Evolutionary conservation across 805 yeast species (phyloP).

Genomic region (Barnettozyma sucrosica): DNA sequence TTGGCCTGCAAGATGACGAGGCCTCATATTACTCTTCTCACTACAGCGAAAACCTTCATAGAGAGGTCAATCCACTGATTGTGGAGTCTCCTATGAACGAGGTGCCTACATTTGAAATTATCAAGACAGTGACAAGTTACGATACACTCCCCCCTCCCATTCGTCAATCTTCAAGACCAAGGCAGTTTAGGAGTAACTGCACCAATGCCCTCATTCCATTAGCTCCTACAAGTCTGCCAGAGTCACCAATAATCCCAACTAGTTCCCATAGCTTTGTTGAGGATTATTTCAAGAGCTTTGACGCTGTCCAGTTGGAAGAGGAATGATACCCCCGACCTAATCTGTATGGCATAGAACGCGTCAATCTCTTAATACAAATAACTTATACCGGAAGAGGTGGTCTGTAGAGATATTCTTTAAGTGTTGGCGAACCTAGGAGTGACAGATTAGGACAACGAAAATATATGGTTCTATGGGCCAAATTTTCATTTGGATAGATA

Average conservation of each 20-base stretch:
- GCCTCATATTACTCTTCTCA: neutral
- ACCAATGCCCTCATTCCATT: neutral
- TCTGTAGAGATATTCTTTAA: too few species aligned
- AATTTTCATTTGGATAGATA: too few species aligned
- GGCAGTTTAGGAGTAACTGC: neutral
- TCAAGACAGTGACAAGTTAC: slow-evolving; percentile 1
- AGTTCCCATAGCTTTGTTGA: neutral
- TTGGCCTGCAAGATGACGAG: neutral
- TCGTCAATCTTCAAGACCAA: slow-evolving; percentile 1
- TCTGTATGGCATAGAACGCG: too few species aligned
- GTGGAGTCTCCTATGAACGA: neutral
- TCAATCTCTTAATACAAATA: too few species aligned
- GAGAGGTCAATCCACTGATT: neutral
- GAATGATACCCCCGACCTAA: neutral
- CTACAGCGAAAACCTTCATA: neutral
- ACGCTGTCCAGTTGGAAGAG: slow-evolving; percentile 5
- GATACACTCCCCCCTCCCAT: neutral
- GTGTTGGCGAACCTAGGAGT: too few species aligned
- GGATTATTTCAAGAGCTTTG: slow-evolving; percentile 8
- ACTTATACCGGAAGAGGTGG: too few species aligned
- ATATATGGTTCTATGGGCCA: too few species aligned
- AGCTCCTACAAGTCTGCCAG: neutral
- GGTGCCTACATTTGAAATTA: slow-evolving; percentile 6
- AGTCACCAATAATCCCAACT: neutral
- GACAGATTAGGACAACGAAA: too few species aligned